phyloP scores from a whole-genome alignment of 2,329 filamentous ascomycete genomes.

The Amauroascus niger region DNA sequence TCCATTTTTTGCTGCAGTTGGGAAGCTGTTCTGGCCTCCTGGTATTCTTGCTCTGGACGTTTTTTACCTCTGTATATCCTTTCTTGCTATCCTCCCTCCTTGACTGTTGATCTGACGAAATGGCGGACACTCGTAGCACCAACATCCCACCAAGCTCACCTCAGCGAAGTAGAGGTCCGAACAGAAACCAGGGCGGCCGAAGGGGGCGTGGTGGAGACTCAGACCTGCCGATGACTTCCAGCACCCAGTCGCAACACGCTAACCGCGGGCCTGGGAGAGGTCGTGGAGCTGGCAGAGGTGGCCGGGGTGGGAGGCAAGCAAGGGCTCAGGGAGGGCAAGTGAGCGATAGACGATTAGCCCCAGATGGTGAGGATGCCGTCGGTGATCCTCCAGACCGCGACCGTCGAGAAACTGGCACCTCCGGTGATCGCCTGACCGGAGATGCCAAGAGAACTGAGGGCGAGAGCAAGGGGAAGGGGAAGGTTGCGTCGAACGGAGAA shows the following conservation, averaged over 20 bases:
- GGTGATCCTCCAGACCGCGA: conserved; percentile 33
- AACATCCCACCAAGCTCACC: conserved; percentile 5
- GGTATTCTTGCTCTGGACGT: too few species aligned
- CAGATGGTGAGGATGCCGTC: conserved; percentile 25
- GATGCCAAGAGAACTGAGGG: conserved; percentile 34
- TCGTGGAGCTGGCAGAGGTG: conserved; percentile 6
- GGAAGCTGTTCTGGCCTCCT: background rate
- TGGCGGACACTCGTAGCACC: conserved; percentile 11
- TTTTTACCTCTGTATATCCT: background rate
- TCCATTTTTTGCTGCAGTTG: background rate
- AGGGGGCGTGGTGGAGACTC: conserved; percentile 1
- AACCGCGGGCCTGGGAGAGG: conserved; percentile 11
- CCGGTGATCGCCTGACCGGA: conserved; percentile 41
- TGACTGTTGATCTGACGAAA: background rate
- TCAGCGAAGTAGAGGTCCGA: background rate
- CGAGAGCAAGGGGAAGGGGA: conserved; percentile 20
- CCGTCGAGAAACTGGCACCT: conserved; percentile 32
- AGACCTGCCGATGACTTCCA: background rate
- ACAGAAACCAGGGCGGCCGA: background rate
- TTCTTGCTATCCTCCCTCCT: background rate
- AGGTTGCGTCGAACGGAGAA: conserved; percentile 13
- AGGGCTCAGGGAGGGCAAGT: background rate
- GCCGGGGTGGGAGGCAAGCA: background rate
- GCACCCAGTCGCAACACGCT: background rate
- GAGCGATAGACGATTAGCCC: background rate